phyloP scores from a whole-genome alignment of 768 basidiomycete genomes.

The Piloderma croceum region DNA sequence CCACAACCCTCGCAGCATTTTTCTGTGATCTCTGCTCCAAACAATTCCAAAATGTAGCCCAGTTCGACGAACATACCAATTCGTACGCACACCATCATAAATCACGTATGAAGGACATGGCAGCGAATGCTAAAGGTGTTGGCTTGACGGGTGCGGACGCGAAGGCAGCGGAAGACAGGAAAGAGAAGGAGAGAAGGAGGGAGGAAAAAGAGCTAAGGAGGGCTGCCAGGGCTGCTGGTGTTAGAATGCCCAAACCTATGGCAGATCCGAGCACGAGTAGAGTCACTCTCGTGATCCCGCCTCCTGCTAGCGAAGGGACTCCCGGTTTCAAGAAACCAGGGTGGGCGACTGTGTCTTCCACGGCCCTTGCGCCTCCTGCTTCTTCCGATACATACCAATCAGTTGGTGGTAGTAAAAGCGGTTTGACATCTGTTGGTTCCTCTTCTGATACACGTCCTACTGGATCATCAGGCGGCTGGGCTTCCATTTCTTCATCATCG shows the following conservation, averaged over 20 bases:
- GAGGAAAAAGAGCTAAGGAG: slow-evolving; percentile 84
- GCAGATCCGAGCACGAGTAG: not conserved
- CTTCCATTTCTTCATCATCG: slow-evolving; percentile 13
- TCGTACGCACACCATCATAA: slow-evolving; percentile 87
- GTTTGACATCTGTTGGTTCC: slow-evolving; percentile 45
- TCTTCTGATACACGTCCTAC: slow-evolving; percentile 10
- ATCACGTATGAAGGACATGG: slow-evolving; percentile 77
- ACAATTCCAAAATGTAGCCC: slow-evolving; percentile 80
- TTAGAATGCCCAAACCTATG: slow-evolving; percentile 48
- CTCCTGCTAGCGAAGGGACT: slow-evolving; percentile 13
- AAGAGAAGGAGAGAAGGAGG: slow-evolving; percentile 80
- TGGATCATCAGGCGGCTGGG: slow-evolving; percentile 12
- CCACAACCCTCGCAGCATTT: slow-evolving; percentile 62
- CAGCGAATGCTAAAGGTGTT: slow-evolving; percentile 64
- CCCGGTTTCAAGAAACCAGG: slow-evolving; percentile 40
- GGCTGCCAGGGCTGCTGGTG: slow-evolving; percentile 75
- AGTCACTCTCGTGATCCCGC: slow-evolving; percentile 11
- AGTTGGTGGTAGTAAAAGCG: slow-evolving; percentile 38
- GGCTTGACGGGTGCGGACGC: no score
- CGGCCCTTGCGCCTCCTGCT: slow-evolving; percentile 11
- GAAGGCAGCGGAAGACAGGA: slow-evolving; percentile 64
- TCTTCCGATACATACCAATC: slow-evolving; percentile 16
- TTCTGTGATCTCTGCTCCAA: slow-evolving; percentile 83
- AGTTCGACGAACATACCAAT: slow-evolving; percentile 87
- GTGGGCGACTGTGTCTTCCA: slow-evolving; percentile 40